Percentiles rank a stretch among this genome's conserved stretches.
Evolutionary conservation across 208 protist genomes (phyloP).

Genomic region (Wallacemonas sp.): DNA sequence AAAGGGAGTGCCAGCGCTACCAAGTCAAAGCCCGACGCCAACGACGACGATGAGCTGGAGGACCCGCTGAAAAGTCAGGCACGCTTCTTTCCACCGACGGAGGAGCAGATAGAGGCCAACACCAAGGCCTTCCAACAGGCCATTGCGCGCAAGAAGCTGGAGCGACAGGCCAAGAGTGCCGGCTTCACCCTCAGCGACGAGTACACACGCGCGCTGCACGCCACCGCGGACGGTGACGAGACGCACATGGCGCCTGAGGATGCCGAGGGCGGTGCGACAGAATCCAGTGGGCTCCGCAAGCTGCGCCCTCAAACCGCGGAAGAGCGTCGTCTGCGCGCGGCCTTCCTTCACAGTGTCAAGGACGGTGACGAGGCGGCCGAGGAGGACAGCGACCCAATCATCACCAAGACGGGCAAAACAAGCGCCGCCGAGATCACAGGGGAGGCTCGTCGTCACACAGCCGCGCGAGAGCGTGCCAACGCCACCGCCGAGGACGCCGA

Average conservation of each 20-base stretch:
- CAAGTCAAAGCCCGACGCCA: conserved; percentile 16
- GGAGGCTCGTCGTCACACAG: background rate
- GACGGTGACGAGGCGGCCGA: background rate
- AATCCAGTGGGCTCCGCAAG: conserved; percentile 33
- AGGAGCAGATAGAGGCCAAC: conserved; percentile 74
- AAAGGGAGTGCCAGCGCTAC: background rate
- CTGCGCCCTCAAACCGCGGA: conserved; percentile 63
- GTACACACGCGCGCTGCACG: conserved; percentile 65
- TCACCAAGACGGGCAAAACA: conserved; percentile 4
- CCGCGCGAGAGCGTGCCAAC: background rate
- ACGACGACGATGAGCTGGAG: conserved; percentile 6
- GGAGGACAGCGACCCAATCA: conserved; percentile 10
- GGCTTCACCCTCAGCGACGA: conserved; percentile 80
- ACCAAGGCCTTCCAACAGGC: conserved; percentile 47
- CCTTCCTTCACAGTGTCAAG: conserved; percentile 66
- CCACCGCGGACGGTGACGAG: conserved; percentile 27
- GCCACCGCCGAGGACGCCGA: background rate
- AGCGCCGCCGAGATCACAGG: background rate
- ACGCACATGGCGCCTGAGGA: conserved; percentile 1
- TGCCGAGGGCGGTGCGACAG: conserved; percentile 21
- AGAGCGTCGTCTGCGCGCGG: conserved; percentile 56
- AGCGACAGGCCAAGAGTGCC: conserved; percentile 14
- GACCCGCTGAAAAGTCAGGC: conserved; percentile 13
- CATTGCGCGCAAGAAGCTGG: conserved; percentile 35
- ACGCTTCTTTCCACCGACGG: conserved; percentile 67